Evolutionary conservation across 768 basidiomycete genomes (phyloP).

Genomic region (Arthromyces matolae): DNA sequence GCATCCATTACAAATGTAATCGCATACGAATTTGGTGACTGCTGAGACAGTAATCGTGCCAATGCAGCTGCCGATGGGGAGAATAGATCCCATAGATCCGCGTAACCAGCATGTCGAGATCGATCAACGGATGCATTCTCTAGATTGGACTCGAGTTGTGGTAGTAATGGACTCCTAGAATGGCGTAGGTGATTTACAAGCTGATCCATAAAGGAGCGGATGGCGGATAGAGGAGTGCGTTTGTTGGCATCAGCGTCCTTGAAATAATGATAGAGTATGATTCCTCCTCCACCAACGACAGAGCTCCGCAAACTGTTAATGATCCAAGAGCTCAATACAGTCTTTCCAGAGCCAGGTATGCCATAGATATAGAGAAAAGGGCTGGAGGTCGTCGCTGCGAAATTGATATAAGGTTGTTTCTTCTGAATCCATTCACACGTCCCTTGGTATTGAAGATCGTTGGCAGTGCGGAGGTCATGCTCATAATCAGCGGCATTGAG

Average conservation of each 20-base stretch:
- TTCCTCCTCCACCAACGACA: too few relatives aligned
- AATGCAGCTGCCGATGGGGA: neutral
- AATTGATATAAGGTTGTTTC: neutral
- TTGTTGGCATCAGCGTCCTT: neutral
- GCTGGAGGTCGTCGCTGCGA: neutral
- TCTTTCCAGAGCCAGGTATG: conserved; percentile 8
- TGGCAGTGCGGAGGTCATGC: conserved; percentile 1
- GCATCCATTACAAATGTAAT: conserved; percentile 3
- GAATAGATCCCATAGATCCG: neutral
- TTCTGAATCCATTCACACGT: conserved; percentile 10
- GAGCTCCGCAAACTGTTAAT: neutral
- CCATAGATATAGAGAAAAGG: conserved; percentile 7
- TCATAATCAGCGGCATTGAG: conserved; percentile 6
- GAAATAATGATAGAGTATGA: conserved; percentile 10
- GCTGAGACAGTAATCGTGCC: neutral
- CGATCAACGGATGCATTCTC: neutral
- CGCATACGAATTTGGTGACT: neutral
- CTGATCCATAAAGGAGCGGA: conserved; percentile 5
- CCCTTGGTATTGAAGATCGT: neutral
- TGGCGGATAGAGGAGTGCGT: neutral
- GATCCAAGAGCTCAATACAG: conserved; percentile 11
- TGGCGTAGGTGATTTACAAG: neutral
- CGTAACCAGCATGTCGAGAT: neutral
- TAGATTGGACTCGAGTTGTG: neutral
- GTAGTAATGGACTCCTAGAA: neutral